Conservation (phyloP, 208 protist genomes). For the Trypanosoma scelopori region DNA sequence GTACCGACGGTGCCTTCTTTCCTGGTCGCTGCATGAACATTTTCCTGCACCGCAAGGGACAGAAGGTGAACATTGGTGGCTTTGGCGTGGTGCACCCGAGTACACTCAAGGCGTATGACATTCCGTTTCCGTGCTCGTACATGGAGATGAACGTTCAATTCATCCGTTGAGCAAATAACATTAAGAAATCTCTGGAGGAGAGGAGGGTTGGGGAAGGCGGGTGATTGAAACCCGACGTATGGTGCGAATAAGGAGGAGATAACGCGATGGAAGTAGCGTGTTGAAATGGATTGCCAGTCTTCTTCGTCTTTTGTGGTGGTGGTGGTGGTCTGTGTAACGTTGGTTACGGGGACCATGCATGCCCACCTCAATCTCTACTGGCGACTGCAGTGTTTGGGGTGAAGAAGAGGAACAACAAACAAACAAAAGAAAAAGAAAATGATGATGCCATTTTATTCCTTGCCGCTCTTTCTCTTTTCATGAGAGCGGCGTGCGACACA, state of each 20-base stretch:
- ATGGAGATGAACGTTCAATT: constrained; percentile 94
- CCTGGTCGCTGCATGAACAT: constrained; percentile 88
- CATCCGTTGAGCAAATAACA: constrained; percentile 6
- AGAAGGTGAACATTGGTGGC: constrained; percentile 61
- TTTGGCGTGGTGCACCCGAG: constrained; percentile 90
- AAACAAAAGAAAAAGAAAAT: too few relatives aligned
- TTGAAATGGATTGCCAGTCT: too few relatives aligned
- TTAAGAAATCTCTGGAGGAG: neutral
- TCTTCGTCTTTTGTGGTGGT: neutral
- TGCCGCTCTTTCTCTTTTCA: too few relatives aligned
- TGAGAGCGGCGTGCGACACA: too few relatives aligned
- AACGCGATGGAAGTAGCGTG: too few relatives aligned
- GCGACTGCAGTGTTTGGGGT: too few relatives aligned
- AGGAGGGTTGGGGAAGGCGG: constrained; percentile 5
- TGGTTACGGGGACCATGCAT: neutral
- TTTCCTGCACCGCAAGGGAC: constrained; percentile 57
- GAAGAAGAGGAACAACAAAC: too few relatives aligned
- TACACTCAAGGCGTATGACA: constrained; percentile 93
- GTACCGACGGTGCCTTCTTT: constrained; percentile 89
- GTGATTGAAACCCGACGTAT: neutral
- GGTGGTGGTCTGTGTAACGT: neutral
- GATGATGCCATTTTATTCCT: too few relatives aligned
- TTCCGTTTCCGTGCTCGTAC: constrained; percentile 90
- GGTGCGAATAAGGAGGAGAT: too few relatives aligned
- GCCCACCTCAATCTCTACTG: neutral